phyloP scores from a whole-genome alignment of 2,329 filamentous ascomycete species.

The Botryotinia convoluta region DNA sequence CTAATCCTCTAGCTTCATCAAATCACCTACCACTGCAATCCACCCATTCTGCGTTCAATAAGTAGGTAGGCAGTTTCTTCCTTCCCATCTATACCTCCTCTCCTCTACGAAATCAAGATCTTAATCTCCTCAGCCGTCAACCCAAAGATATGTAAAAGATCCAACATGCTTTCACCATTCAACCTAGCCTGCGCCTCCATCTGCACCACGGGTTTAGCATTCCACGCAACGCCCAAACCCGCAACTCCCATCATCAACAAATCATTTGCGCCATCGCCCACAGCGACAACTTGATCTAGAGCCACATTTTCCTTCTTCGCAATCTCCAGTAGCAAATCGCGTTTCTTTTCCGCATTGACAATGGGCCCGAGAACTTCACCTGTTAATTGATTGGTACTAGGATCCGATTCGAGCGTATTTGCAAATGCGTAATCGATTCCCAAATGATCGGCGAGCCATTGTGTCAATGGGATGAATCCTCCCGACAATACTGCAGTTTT shows the following conservation, averaged over 20 bases:
- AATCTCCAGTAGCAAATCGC: slow-evolving; percentile 67
- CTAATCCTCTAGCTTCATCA: background rate
- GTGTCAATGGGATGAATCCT: slow-evolving; percentile 84
- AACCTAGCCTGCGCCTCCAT: slow-evolving; percentile 70
- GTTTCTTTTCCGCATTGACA: slow-evolving; percentile 74
- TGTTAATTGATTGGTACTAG: slow-evolving; percentile 56
- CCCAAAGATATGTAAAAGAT: slow-evolving; percentile 73
- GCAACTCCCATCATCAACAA: slow-evolving; percentile 75
- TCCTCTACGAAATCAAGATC: slow-evolving; percentile 39
- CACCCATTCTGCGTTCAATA: background rate
- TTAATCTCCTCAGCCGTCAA: slow-evolving; percentile 64
- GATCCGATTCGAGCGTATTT: slow-evolving; percentile 73
- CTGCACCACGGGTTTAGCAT: slow-evolving; percentile 80
- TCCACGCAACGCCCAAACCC: slow-evolving; percentile 77
- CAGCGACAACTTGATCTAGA: slow-evolving; percentile 65
- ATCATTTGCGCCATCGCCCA: slow-evolving; percentile 83
- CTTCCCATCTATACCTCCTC: background rate
- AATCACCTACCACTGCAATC: background rate
- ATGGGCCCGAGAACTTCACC: slow-evolving; percentile 71
- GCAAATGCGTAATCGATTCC: slow-evolving; percentile 86
- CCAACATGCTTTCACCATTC: slow-evolving; percentile 67
- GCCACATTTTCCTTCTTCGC: slow-evolving; percentile 64
- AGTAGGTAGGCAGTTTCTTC: background rate
- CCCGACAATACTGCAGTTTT: slow-evolving; percentile 90
- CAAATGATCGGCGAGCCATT: slow-evolving; percentile 77